phyloP scores from a whole-genome alignment of 1,139 yeast species.

The Saccharomyces hybrid region DNA sequence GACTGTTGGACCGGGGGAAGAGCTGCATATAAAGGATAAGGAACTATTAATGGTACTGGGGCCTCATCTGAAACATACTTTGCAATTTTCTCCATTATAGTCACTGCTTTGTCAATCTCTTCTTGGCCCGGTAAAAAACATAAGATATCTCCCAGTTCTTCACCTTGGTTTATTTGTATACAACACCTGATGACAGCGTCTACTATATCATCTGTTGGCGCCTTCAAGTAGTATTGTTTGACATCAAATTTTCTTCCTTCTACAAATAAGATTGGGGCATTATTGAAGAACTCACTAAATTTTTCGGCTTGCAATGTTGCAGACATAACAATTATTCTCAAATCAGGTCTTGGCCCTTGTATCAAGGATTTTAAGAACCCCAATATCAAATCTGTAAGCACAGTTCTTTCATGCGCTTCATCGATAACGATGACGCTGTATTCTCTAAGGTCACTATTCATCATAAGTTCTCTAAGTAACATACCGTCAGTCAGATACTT shows the following conservation, averaged over 20 bases:
- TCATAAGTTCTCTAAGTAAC: conserved; percentile 85
- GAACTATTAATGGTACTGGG: conserved; percentile 60
- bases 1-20: conserved; percentile 79
- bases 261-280: conserved; percentile 74
- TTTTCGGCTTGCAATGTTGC: conserved; percentile 94
- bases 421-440: conserved; percentile 81
- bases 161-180: conserved; percentile 70
- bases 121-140: conserved; percentile 96
- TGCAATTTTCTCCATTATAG: conserved; percentile 51
- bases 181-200: conserved; percentile 71
- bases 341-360: conserved; percentile 41
- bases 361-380: conserved; percentile 76
- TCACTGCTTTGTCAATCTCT: conserved; percentile 83
- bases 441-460: conserved; percentile 53
- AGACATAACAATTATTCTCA: conserved; percentile 66
- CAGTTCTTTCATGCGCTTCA: conserved; percentile 97
- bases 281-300: conserved; percentile 67
- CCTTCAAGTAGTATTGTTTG: conserved; percentile 53
- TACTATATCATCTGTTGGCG: conserved; percentile 70
- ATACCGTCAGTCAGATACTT: conserved; percentile 96
- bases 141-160: conserved; percentile 78
- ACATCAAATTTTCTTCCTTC: conserved; percentile 92
- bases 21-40: conserved; percentile 89
- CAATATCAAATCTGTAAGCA: conserved; percentile 79
- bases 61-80: conserved; percentile 34